Percentiles rank a stretch among this genome's conserved stretches.
Evolutionary conservation across 768 basidiomycete species (phyloP).

Genomic region (Russula virescens): DNA sequence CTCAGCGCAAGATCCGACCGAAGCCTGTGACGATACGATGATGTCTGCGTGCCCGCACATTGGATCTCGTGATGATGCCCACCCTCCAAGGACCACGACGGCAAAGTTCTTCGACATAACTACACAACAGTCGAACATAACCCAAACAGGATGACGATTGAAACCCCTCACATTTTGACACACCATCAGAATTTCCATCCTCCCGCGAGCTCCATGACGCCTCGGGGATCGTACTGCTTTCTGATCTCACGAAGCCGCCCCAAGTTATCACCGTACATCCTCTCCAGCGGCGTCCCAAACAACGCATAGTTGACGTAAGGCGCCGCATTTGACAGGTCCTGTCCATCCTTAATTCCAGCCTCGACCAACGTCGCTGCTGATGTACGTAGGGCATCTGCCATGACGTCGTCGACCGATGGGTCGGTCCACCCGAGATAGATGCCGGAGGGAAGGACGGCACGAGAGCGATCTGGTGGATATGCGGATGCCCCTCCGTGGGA

Average conservation of each 20-base stretch:
- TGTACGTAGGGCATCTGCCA: conserved; percentile 1
- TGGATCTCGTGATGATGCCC: too few species aligned
- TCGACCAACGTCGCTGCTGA: not conserved
- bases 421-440: not conserved
- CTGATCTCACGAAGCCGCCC: conserved; percentile 7
- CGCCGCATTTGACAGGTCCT: not conserved
- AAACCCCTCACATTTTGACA: too few species aligned
- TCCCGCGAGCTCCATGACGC: conserved; percentile 8
- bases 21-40: too few species aligned
- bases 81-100: too few species aligned
- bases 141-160: too few species aligned
- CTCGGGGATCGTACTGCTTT: conserved; percentile 1
- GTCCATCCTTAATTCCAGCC: conserved; percentile 4
- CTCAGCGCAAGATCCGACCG: too few species aligned
- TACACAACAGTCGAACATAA: too few species aligned
- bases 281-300: not conserved
- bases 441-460: not conserved
- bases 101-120: too few species aligned
- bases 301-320: conserved; percentile 9
- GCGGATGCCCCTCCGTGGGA: conserved; percentile 6
- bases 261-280: conserved; percentile 8
- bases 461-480: conserved; percentile 8
- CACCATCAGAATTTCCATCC: conserved; percentile 10
- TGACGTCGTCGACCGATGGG: not conserved
- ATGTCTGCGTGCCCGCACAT: too few species aligned